Conservation (phyloP, 495 filamentous ascomycete genomes). For the Tuber aestivum region DNA sequence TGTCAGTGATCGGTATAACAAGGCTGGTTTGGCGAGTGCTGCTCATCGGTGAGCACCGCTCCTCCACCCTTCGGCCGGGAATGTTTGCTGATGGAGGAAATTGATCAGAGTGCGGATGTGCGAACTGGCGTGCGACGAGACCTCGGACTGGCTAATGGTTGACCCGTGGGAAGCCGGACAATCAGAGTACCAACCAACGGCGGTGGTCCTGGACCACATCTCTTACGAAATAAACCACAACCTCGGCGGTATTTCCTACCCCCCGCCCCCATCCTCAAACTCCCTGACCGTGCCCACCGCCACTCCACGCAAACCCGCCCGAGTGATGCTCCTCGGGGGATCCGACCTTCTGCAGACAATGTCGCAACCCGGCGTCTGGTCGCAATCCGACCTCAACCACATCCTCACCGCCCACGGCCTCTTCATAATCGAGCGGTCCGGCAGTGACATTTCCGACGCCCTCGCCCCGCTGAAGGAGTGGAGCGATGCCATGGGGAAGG, state of each 20-base stretch:
- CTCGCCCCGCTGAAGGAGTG: constrained; percentile 65
- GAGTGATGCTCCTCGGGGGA: constrained; percentile 70
- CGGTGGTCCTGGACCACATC: constrained; percentile 81
- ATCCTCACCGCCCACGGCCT: constrained; percentile 78
- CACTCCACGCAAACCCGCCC: constrained; percentile 44
- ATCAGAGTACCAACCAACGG: constrained; percentile 79
- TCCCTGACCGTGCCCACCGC: background rate
- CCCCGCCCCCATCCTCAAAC: background rate
- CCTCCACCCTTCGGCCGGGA: background rate
- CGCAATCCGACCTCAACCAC: constrained; percentile 70
- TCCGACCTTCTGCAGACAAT: constrained; percentile 85
- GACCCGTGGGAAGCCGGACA: constrained; percentile 74
- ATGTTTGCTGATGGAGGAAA: constrained; percentile 2
- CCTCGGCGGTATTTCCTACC: constrained; percentile 59
- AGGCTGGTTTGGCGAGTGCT: constrained; percentile 75
- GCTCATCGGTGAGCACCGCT: constrained; percentile 55
- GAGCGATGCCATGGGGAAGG: constrained; percentile 46
- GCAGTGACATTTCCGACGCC: constrained; percentile 78
- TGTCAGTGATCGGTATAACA: constrained; percentile 83
- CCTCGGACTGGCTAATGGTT: constrained; percentile 74
- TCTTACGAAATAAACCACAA: constrained; percentile 79
- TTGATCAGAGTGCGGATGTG: constrained; percentile 56
- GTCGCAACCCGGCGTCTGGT: constrained; percentile 68
- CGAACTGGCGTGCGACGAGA: constrained; percentile 70
- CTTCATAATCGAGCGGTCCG: constrained; percentile 82